Evolutionary conservation across 192 early-diverging fungal genomes (phyloP), one percentile per base, ranked within the genome.

Genomic region (Lobosporangium transversale): DNA sequence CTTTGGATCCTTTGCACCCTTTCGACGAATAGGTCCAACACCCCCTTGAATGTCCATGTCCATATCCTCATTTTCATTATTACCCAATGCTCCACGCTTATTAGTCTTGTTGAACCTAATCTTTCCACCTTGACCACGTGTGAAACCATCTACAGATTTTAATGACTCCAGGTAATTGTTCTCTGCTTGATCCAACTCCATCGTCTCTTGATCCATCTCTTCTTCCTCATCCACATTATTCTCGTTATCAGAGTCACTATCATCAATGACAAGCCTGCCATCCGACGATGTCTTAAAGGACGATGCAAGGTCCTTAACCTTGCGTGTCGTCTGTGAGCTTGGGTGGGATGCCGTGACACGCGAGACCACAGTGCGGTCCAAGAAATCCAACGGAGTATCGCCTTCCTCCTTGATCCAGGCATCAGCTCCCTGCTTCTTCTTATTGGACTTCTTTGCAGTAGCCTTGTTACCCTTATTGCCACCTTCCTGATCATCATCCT

Each of bases 71-170:
- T 88, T 90, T 53, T 93, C 92, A 57, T 88, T 90, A 81, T 89
- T 87, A 49, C 87, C 85, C 58, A 87, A 75, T 50, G 47, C 59
- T 29, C 75, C 78, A n/a, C 88, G 81, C 36, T 88, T 84, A 51
- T 84, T 85, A 79, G 88, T 82, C 82, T 92, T 95, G 80, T 88
- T 88, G 79, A 98, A 97, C 83, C 95, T 97, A 83, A 99, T 91
- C 68, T 88, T 88, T 37, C 94, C 93, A 27, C 87, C 84, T 20
- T 90, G 86, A 24, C 91, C 89, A 62, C 96, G 94, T 47, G 86
- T 92, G 83, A 91, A 97, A 17, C 93, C 93, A 47, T 92, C 94
- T 60, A 90, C 91, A 70, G 90, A 90, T 58, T 69, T 85, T 15
- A 94, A 61, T 37, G 94, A 87, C 71, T 97, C 86, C 52, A 92